Evolutionary conservation across 2,329 filamentous ascomycete genomes (phyloP), one percentile per base, ranked within the genome.

Genomic region (Moelleriella libera): DNA sequence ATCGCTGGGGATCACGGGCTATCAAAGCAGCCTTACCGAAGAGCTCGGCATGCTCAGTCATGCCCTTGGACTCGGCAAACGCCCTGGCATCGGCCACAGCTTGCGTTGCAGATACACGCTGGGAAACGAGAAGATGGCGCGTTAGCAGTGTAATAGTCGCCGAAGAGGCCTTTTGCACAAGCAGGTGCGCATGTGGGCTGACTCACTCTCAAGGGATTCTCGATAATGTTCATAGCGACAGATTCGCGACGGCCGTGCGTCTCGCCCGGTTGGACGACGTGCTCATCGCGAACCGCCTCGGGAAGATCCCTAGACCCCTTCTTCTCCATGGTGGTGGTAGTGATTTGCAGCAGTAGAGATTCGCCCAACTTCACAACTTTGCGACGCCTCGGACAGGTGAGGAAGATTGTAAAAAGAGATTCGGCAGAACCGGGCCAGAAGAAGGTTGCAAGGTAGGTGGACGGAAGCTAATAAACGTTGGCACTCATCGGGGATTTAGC

Each of bases 1-100:
- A 57, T 5, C 49, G 41, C 9, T 52, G 48, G 12, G 52, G 54
- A 40, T 60, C 56, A 10, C 58, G 58, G 4, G 59, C 58, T 7
- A 61, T 53, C 14, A 59, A 54, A 8, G 58, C 57, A 30, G 57
- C 58, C 28, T 54, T 53, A 41, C 54, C 56, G 47, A 61, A 61
- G 28, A 61, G 42, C 70, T 59, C 65, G 2, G 70, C 58, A 51
- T 74, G 64, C 44, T 76, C 69, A 1, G 57, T 56, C 47, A 81
- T 63, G 45, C 63, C 64, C 49, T 74, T 62, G 7, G 66, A 56
- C 10, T 60, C 58, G 30, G 75, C 75, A 54, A 76, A 78, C 42
- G 60, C 57, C 14, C 66, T 61, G 11, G 75, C 75, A 47, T 75
- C 66, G 11, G 54, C 52, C 46, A 53, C 49, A 12, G 47, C 49